Evolutionary conservation across 306 rosid species (phyloP), one percentile per base, ranked within the genome.

Genomic region (Crataegus laevigata): DNA sequence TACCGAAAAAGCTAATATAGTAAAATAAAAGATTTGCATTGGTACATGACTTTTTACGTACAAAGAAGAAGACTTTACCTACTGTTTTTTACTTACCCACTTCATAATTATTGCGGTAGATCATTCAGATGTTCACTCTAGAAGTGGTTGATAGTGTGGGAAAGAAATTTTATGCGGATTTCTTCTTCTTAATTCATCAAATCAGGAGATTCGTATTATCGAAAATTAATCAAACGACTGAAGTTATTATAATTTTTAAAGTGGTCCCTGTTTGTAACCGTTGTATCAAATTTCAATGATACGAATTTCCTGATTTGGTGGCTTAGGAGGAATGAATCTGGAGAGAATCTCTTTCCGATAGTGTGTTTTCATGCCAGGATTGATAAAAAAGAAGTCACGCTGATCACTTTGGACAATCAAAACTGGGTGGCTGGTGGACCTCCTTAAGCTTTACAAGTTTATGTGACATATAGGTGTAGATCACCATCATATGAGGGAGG

Each of bases 381-480:
- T 76, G 81, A 79, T 68, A 68, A 60, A 71, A 80, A 83, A 79
- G 73, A 78, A 84, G 84, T 71, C 78, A 77, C 84, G 66, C 81
- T 82, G 76, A 75, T 72, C 77, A 70, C 78, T 85, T 82, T 79
- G 77, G 79, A 51, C 79, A 63, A 69, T 79, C 69, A 75, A 58
- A 75, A 71, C 63, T 78, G 59, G 62, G 68, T 50, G 54, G 54
- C 17, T 74, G 80, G 93, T 87, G 93, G 91, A 81, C 79, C 78
- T 72, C 59, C 47, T 34, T 36, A 10, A 34, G 21, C 74, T 47
- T 50, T 69, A 30, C 1, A 29, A 17, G 1, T 4, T 19, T 21
- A 11, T 3, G 45, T 70, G 45, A 25, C 62, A 19, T 47, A 54
- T 18, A 32, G 18, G 45, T 38, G 30, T n/a, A 21, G 4, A 36